phyloP scores from a whole-genome alignment of 1,284 basidiomycete species.

The Phenoliferia sp. region DNA sequence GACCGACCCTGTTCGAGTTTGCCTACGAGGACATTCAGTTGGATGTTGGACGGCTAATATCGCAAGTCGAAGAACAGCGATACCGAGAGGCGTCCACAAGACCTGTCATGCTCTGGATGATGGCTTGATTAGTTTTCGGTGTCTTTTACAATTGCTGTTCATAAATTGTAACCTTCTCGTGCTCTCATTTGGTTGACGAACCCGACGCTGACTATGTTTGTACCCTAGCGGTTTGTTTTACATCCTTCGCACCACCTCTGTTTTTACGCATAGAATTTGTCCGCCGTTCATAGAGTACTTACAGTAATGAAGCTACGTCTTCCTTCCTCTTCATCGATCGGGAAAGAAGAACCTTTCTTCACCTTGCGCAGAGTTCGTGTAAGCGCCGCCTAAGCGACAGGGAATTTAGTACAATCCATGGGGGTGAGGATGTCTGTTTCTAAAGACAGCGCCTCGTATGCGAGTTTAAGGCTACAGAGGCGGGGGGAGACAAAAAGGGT shows the following conservation, averaged over 20 bases:
- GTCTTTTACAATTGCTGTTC: not conserved
- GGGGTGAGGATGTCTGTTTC: no score
- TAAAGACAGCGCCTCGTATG: no score
- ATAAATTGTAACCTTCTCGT: not conserved
- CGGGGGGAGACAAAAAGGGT: not conserved
- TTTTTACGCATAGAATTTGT: not conserved
- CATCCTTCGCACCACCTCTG: not conserved
- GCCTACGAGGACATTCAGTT: not conserved
- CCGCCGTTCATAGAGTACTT: not conserved
- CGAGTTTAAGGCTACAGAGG: no score
- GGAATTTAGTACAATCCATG: no score
- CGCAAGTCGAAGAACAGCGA: not conserved
- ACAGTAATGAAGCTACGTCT: no score
- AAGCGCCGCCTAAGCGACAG: no score
- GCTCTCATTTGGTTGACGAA: no score
- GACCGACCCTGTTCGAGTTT: not conserved
- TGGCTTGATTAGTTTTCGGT: not conserved
- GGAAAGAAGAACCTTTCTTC: no score
- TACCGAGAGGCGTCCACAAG: not conserved
- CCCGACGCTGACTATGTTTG: not conserved
- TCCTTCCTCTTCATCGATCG: no score
- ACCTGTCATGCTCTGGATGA: not conserved
- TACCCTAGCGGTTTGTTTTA: not conserved
- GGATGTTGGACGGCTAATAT: not conserved
- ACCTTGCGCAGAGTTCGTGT: no score